Evolutionary conservation across 768 basidiomycete genomes (phyloP).

Genomic region (Lactarius quietus): DNA sequence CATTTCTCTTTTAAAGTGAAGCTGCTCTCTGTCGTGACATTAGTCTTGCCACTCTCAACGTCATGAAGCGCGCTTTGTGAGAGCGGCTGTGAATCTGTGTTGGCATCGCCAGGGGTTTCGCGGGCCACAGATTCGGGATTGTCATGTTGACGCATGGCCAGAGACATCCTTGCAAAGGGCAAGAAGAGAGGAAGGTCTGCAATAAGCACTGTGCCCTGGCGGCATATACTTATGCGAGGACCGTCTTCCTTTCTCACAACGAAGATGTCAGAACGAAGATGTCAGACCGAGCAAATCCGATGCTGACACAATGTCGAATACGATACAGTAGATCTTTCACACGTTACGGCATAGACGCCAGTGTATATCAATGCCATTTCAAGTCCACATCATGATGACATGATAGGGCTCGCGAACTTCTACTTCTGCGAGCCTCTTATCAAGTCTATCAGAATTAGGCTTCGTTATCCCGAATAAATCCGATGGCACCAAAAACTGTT

Average conservation of each 20-base stretch:
- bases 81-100: background rate
- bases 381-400: background rate
- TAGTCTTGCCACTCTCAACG: background rate
- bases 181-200: background rate
- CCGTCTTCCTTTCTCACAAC: background rate
- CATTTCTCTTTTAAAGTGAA: conserved; percentile 60
- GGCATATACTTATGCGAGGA: background rate
- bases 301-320: background rate
- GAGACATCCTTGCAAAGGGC: background rate
- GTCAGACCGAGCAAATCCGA: background rate
- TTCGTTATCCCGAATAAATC: background rate
- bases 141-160: background rate
- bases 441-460: background rate
- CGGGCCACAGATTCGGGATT: background rate
- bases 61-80: background rate
- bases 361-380: background rate
- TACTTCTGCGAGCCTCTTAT: background rate
- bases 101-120: background rate
- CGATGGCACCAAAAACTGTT: background rate
- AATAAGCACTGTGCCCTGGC: background rate
- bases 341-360: background rate
- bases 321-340: background rate
- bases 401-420: background rate
- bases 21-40: conserved; percentile 38
- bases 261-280: background rate